Percentiles rank a stretch among this genome's conserved stretches.
phyloP scores from a whole-genome alignment of 1,284 basidiomycete genomes.

The Cutaneotrichosporon sp. region DNA sequence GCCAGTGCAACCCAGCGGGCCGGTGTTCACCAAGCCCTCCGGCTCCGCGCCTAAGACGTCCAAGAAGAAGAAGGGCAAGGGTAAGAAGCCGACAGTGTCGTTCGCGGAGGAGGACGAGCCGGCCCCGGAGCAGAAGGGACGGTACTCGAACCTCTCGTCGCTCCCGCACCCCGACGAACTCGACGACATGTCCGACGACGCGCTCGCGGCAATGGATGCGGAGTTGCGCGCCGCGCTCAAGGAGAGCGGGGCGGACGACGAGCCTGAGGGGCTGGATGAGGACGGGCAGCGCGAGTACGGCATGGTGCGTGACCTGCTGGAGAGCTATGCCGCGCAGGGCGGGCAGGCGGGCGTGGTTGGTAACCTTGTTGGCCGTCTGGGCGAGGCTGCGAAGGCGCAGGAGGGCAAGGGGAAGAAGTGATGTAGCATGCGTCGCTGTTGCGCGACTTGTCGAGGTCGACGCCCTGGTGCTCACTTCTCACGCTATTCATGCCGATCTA shows the following conservation, averaged over 20 bases:
- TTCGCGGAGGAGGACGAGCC: neutral
- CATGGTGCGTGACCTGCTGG: constrained; percentile 90
- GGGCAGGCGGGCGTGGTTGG: constrained; percentile 86
- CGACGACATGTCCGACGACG: constrained; percentile 60
- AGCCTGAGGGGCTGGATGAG: constrained; percentile 57
- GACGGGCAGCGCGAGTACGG: constrained; percentile 71
- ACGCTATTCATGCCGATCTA: neutral
- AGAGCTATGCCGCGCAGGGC: constrained; percentile 87
- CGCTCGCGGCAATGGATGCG: constrained; percentile 79
- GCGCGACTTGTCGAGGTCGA: too few relatives aligned
- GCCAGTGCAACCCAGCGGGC: constrained; percentile 6
- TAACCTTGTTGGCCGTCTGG: constrained; percentile 75
- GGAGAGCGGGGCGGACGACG: constrained; percentile 43
- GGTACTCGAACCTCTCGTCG: constrained; percentile 11
- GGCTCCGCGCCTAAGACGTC: constrained; percentile 13
- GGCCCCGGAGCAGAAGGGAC: neutral
- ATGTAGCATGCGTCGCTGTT: neutral
- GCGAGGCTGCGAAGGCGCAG: neutral
- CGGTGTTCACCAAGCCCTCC: constrained; percentile 1
- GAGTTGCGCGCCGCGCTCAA: constrained; percentile 72
- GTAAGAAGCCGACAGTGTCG: constrained; percentile 3
- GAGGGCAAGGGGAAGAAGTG: constrained; percentile 5
- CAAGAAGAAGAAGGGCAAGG: neutral
- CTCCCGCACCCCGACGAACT: constrained; percentile 53
- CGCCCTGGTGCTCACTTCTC: neutral